These are phyloP conservation scores for Cutaneotrichosporon spelunceum DNA, from an alignment of 1,284 basidiomycete species.

Conservation along the genomic window DNA sequence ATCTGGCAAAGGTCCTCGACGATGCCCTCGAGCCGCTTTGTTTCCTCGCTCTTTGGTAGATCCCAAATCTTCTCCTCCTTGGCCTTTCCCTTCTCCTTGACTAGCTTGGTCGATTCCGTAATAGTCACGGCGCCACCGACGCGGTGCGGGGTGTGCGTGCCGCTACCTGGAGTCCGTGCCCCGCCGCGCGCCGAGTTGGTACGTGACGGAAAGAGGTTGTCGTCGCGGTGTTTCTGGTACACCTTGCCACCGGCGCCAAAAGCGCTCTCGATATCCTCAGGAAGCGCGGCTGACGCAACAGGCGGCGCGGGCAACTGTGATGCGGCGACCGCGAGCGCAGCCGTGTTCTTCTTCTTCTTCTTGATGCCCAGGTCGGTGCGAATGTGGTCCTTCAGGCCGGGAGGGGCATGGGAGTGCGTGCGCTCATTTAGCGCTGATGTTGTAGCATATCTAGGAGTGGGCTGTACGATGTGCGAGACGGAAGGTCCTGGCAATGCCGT, in stretches of 20 bases:
- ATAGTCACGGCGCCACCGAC: conserved; percentile 31
- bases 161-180: conserved; percentile 8
- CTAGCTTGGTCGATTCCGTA: conserved; percentile 22
- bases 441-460: background rate
- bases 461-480: conserved; percentile 2
- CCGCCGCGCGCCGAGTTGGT: conserved; percentile 12
- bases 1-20: conserved; percentile 32
- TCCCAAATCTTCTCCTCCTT: conserved; percentile 44
- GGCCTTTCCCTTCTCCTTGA: conserved; percentile 21
- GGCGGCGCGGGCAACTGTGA: background rate
- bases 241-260: conserved; percentile 38
- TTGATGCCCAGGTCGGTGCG: conserved; percentile 2
- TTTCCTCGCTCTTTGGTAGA: conserved; percentile 38
- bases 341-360: conserved; percentile 11
- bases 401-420: background rate
- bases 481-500: conserved; percentile 5
- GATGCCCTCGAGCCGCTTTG: conserved; percentile 43
- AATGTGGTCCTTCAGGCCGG: background rate
- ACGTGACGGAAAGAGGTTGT: conserved; percentile 11
- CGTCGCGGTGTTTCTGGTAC: conserved; percentile 38
- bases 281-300: conserved; percentile 4
- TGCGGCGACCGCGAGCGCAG: conserved; percentile 5
- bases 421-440: background rate
- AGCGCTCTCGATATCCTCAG: conserved; percentile 28
- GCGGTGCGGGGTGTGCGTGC: conserved; percentile 14